Evolutionary conservation across 202 grass and related monocot genomes (phyloP), one percentile per base, ranked within the genome.

Genomic region (Zoysia matrella): DNA sequence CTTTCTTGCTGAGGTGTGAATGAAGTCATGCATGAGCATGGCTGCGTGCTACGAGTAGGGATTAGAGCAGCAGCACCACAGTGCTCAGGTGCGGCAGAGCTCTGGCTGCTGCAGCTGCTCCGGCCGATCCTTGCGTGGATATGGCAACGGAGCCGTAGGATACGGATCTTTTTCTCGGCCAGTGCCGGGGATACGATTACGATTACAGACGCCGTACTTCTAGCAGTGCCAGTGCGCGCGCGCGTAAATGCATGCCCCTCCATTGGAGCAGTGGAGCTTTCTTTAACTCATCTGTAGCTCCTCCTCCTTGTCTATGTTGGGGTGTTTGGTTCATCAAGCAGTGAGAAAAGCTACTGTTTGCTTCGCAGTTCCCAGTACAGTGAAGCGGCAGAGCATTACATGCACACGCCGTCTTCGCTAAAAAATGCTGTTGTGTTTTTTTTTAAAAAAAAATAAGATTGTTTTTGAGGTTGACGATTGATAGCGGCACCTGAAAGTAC

Each of bases 121-220:
- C 22, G 22, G n/a, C 43, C 60, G 16, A 55, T 55, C 2, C 65
- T 48, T 88, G 62, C 80, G 86, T 84, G 18, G 61, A 84, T 69
- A 48, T 69, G 80, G 74, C 9, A 88, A 79, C 58, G 8, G 79
- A 80, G 71, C 63, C 48, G 76, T 52, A 13, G 55, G 72, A 89
- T 85, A 72, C 78, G 87, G 78, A 86, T 85, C 73, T 30, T 85
- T 73, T 82, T 72, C 66, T 15, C 45, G 64, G 47, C 47, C 86
- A 66, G 49, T n/a, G 56, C 1, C 4, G 48, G 8, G 6, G 74
- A 63, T 76, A 40, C 22, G 22, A 30, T 30, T 30, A 30, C 22
- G 22, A 30, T 30, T 30, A 30, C 22, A 30, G 22, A 30, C 22
- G 22, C 22, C 22, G 22, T 30, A 30, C 22, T 30, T 30, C 22